These are phyloP conservation scores for Aspergillus campestris DNA, from an alignment of 495 filamentous ascomycete genomes.

Conservation along the genomic window DNA sequence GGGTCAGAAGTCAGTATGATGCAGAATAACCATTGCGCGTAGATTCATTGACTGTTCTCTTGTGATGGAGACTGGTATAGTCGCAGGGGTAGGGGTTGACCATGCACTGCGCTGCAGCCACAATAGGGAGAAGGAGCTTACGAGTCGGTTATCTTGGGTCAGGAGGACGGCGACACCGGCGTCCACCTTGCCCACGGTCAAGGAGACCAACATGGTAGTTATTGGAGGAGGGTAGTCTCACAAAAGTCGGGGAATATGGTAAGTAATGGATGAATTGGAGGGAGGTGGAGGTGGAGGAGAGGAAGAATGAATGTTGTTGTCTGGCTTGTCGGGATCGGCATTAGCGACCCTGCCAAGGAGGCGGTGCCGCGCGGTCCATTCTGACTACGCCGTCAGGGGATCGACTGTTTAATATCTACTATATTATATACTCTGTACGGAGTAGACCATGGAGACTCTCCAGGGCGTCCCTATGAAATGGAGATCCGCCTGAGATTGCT, in stretches of 20 bases:
- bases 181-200: constrained; percentile 98
- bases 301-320: constrained; percentile 2
- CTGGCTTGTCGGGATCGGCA: constrained; percentile 11
- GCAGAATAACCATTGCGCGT: not conserved
- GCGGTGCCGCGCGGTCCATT: constrained; percentile 8
- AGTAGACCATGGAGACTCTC: no score
- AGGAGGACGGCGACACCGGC: constrained; percentile 95
- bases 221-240: not conserved
- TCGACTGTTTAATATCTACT: not conserved
- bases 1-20: constrained; percentile 4
- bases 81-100: not conserved
- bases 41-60: no score
- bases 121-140: constrained; percentile 38
- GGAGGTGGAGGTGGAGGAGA: constrained; percentile 8
- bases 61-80: no score
- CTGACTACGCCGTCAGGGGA: not conserved
- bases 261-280: not conserved
- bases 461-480: no score
- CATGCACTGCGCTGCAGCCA: constrained; percentile 1
- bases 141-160: constrained; percentile 93
- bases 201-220: constrained; percentile 78
- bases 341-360: constrained; percentile 15
- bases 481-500: no score
- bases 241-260: not conserved
- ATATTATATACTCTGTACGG: no score